A percentile compares a stretch with the other conserved stretches of the same genome.
Evolutionary conservation across 148 eudicot species (phyloP).

Genomic region (Silene uniflora): DNA sequence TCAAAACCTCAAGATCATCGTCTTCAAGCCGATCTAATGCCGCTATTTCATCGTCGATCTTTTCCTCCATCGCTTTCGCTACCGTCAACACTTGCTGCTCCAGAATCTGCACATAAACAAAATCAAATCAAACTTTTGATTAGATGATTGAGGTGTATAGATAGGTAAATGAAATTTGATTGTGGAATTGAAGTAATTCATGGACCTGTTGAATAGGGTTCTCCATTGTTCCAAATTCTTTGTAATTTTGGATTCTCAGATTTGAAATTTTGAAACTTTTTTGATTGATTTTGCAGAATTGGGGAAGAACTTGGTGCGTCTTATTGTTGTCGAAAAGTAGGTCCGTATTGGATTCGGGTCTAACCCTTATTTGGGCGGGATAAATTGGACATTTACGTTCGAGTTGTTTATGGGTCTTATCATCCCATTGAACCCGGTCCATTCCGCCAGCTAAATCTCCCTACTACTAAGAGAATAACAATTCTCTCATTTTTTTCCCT

Average conservation of each 20-base stretch:
- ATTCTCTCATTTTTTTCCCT: no score
- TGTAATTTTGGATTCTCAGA: not conserved
- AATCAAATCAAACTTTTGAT: not conserved
- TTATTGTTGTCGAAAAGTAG: not conserved
- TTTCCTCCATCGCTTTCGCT: slow-evolving; percentile 86
- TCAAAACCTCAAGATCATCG: slow-evolving; percentile 74
- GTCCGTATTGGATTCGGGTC: not conserved
- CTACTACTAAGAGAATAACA: no score
- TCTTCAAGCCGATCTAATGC: slow-evolving; percentile 73
- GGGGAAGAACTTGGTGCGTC: not conserved
- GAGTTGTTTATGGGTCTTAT: no score
- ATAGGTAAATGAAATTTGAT: not conserved
- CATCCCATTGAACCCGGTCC: no score
- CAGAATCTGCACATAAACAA: slow-evolving; percentile 46
- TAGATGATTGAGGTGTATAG: not conserved
- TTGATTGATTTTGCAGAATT: not conserved
- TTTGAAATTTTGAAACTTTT: not conserved
- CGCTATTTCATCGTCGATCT: slow-evolving; percentile 80
- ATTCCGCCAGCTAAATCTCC: no score
- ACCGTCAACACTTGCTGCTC: slow-evolving; percentile 82
- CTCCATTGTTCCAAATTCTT: slow-evolving; percentile 42
- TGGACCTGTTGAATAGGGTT: slow-evolving; percentile 70
- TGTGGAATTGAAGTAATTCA: not conserved
- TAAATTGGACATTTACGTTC: no score
- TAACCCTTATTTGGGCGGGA: no score